Evolutionary conservation across 2,329 filamentous ascomycete genomes (phyloP).

Genomic region (Plenodomus lindquistii): DNA sequence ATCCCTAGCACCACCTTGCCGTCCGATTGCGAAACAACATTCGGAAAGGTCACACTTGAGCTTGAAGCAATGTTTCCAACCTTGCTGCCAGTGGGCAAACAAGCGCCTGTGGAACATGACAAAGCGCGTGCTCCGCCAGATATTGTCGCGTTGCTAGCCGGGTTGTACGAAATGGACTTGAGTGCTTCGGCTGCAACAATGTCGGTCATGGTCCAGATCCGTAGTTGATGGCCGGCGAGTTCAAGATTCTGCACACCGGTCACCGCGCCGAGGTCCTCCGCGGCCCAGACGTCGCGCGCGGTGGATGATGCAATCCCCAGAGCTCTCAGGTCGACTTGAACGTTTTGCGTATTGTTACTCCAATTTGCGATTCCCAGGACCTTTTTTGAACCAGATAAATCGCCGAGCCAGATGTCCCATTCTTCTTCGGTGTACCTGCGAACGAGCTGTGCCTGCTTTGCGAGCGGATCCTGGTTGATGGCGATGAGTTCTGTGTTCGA

Average conservation of each 20-base stretch:
- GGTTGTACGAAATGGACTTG: constrained; percentile 30
- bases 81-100: constrained; percentile 40
- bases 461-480: constrained; percentile 62
- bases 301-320: constrained; percentile 41
- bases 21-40: constrained; percentile 26
- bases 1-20: constrained; percentile 41
- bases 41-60: constrained; percentile 32
- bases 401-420: constrained; percentile 46
- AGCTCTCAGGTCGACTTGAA: constrained; percentile 36
- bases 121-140: constrained; percentile 30
- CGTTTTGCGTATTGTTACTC: constrained; percentile 36
- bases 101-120: constrained; percentile 27
- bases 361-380: constrained; percentile 46
- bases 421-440: constrained; percentile 45
- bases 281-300: constrained; percentile 44
- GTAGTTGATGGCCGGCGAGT: constrained; percentile 33
- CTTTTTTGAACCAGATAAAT: constrained; percentile 39
- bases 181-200: constrained; percentile 19
- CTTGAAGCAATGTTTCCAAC: constrained; percentile 34
- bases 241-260: constrained; percentile 17
- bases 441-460: constrained; percentile 55
- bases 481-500: constrained; percentile 60
- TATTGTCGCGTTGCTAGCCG: constrained; percentile 36
- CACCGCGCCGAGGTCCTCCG: constrained; percentile 22
- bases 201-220: constrained; percentile 42